These are phyloP conservation scores for Styphnolobium japonicum DNA, from an alignment of 306 rosid genomes.

Conservation along the genomic window DNA sequence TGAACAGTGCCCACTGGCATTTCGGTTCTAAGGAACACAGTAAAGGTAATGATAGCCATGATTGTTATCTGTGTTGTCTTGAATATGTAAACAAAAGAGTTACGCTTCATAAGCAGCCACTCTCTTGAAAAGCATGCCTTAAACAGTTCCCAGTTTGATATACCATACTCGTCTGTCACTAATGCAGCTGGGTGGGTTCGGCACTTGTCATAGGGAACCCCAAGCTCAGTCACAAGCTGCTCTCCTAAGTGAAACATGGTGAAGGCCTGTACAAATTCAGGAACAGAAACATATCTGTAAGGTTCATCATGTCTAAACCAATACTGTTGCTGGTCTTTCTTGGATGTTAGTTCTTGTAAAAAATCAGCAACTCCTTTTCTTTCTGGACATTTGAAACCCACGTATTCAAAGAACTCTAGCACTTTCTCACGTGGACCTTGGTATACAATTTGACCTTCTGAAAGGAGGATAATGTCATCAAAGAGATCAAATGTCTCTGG, in stretches of 20 bases:
- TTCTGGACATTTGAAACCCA: constrained; percentile 66
- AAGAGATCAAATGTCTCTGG: constrained; percentile 68
- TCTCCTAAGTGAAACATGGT: constrained; percentile 46
- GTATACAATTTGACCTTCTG: constrained; percentile 75
- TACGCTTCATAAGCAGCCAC: constrained; percentile 62
- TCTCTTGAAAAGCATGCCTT: constrained; percentile 78
- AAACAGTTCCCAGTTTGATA: constrained; percentile 62
- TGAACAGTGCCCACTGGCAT: constrained; percentile 52
- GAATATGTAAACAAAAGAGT: constrained; percentile 48
- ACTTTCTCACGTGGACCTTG: constrained; percentile 68
- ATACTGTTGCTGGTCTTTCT: constrained; percentile 83
- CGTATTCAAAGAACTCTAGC: constrained; percentile 58
- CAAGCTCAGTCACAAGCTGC: constrained; percentile 44
- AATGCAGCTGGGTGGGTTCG: constrained; percentile 61
- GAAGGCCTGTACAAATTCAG: constrained; percentile 53
- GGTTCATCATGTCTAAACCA: constrained; percentile 54
- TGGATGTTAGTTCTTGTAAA: constrained; percentile 82
- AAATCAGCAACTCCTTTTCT: constrained; percentile 90
- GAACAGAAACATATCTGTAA: constrained; percentile 53
- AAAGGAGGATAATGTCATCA: constrained; percentile 57
- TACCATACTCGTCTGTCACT: constrained; percentile 61
- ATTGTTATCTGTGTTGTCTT: constrained; percentile 58
- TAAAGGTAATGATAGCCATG: constrained; percentile 46
- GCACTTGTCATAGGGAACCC: constrained; percentile 52
- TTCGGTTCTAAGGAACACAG: constrained; percentile 65